Evolutionary conservation across 1,139 yeast species (phyloP).

Genomic region (Zhuliangozyma blackwelliae): DNA sequence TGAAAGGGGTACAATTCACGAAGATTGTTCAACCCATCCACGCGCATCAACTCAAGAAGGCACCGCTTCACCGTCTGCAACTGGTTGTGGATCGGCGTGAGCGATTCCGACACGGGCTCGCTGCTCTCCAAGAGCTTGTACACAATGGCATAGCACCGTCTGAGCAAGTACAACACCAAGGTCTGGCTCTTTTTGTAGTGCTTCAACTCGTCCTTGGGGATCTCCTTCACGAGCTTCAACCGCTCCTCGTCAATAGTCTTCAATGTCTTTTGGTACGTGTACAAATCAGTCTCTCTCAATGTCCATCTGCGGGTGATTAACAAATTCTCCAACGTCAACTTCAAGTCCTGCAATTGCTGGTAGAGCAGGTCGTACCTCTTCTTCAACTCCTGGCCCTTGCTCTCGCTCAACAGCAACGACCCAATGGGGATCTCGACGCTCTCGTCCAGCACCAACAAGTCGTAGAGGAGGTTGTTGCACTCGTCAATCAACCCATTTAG

Average conservation of each 20-base stretch:
- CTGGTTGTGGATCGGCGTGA: conserved; percentile 91
- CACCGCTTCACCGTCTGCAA: conserved; percentile 87
- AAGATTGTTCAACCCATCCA: conserved; percentile 83
- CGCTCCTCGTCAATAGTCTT: conserved; percentile 70
- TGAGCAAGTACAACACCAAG: conserved; percentile 67
- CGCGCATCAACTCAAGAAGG: conserved; percentile 78
- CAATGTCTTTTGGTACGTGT: conserved; percentile 69
- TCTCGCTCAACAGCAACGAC: conserved; percentile 1
- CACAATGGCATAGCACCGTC: conserved; percentile 86
- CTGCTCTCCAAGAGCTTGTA: conserved; percentile 85
- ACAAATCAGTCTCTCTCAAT: conserved; percentile 88
- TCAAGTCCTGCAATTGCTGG: conserved; percentile 52
- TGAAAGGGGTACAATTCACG: conserved; percentile 94
- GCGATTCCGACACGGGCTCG: conserved; percentile 91
- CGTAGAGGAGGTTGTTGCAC: conserved; percentile 70
- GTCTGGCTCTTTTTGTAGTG: conserved; percentile 46
- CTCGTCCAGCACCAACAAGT: conserved; percentile 45
- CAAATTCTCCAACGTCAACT: conserved; percentile 72
- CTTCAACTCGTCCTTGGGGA: conserved; percentile 3
- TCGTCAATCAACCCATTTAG: conserved; percentile 75
- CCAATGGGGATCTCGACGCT: conserved; percentile 3
- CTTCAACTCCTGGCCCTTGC: conserved; percentile 6
- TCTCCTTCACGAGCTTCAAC: conserved; percentile 23
- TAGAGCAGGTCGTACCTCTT: conserved; percentile 19
- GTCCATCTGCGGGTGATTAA: conserved; percentile 96